Percentiles rank a stretch among this genome's conserved stretches.
phyloP scores from a whole-genome alignment of 2,329 filamentous ascomycete genomes.

The Hymenoscyphus repandus region DNA sequence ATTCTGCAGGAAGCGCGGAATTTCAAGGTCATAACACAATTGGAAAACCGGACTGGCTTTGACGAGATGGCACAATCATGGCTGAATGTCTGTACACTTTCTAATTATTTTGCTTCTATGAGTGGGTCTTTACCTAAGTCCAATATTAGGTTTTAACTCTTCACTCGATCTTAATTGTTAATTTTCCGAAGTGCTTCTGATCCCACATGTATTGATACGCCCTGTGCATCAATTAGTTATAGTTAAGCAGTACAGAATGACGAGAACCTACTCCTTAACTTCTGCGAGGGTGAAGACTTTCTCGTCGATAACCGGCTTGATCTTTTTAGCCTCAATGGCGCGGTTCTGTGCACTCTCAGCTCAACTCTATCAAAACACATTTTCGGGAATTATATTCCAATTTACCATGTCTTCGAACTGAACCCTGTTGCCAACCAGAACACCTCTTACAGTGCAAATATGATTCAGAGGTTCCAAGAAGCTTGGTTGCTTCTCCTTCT shows the following conservation, averaged over 20 bases:
- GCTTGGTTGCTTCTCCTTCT: slow-evolving; percentile 21
- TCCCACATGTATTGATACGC: slow-evolving; percentile 47
- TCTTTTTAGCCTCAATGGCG: slow-evolving; percentile 43
- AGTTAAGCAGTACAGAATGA: background rate
- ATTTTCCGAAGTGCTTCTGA: slow-evolving; percentile 46
- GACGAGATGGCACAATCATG: too few relatives aligned
- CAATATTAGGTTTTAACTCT: background rate
- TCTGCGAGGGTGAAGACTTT: slow-evolving; percentile 42
- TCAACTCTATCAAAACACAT: too few relatives aligned
- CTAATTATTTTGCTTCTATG: too few relatives aligned
- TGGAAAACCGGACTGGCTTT: too few relatives aligned
- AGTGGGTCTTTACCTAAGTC: too few relatives aligned
- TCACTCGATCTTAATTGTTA: slow-evolving; percentile 35
- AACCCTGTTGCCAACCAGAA: slow-evolving; percentile 41
- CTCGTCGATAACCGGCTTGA: slow-evolving; percentile 42
- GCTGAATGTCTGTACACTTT: too few relatives aligned
- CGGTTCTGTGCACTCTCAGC: slow-evolving; percentile 28
- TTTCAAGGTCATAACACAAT: too few relatives aligned
- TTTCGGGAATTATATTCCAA: background rate
- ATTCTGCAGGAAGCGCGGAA: too few relatives aligned
- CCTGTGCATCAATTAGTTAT: slow-evolving; percentile 17
- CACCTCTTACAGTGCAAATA: slow-evolving; percentile 40
- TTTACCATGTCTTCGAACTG: slow-evolving; percentile 46
- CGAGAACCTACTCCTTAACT: slow-evolving; percentile 34
- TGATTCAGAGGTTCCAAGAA: slow-evolving; percentile 31